These are phyloP conservation scores for Parvularia atlantis DNA, from an alignment of 78 protist genomes.

Conservation along the genomic window DNA sequence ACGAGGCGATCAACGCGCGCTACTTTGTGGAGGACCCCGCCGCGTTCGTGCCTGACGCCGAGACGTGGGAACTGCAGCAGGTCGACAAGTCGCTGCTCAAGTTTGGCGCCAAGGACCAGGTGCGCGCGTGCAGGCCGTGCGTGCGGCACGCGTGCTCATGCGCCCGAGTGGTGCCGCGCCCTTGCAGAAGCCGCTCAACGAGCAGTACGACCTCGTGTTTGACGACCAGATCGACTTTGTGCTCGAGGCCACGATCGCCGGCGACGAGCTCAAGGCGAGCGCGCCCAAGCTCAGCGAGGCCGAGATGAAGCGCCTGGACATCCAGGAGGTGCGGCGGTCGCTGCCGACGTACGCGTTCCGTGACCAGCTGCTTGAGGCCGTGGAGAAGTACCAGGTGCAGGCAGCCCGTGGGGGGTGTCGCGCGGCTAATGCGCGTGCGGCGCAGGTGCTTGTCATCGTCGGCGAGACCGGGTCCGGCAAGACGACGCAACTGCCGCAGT, in stretches of 20 bases:
- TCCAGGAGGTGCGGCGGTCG: conserved; percentile 44
- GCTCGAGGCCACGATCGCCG: conserved; percentile 1
- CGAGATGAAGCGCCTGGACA: background rate
- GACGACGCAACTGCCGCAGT: conserved; percentile 98
- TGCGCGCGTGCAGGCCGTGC: background rate
- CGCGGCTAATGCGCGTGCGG: background rate
- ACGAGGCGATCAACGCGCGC: conserved; percentile 15
- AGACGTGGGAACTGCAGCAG: conserved; percentile 56
- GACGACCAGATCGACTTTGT: conserved; percentile 77
- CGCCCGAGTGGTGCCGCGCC: background rate
- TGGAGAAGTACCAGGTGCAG: background rate
- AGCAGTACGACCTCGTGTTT: conserved; percentile 42
- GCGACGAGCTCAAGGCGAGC: background rate
- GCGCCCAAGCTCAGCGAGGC: conserved; percentile 1
- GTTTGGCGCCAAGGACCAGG: conserved; percentile 18
- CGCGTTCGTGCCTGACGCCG: background rate
- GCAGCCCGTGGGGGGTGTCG: conserved; percentile 19
- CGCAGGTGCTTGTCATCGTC: conserved; percentile 40
- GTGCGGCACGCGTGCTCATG: background rate
- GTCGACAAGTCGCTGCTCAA: conserved; percentile 15
- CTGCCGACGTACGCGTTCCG: conserved; percentile 72
- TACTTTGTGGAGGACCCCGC: conserved; percentile 10
- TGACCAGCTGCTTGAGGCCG: conserved; percentile 45
- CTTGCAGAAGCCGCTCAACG: background rate
- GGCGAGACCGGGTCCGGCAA: conserved; percentile 94